Base-by-base conservation (phyloP, 1,139 yeast genomes). In the Hyphopichia burtonii region DNA sequence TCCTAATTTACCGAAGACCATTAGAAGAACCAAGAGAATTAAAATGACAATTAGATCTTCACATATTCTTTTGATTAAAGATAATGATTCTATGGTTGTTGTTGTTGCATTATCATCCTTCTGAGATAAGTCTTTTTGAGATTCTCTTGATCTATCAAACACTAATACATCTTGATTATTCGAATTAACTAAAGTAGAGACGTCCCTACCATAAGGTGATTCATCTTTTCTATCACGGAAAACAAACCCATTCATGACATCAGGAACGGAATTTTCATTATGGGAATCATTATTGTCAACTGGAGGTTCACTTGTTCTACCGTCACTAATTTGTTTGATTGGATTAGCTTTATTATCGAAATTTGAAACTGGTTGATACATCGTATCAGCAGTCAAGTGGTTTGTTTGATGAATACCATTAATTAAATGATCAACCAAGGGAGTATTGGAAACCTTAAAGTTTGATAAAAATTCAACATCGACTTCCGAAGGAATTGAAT, bases 381-480 rank as follows among this genome's bases (percentile, higher is more conserved):
- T 52, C 11, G 67, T 63, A 1, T 61, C 64, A 18, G 67, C 48
- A 10, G 59, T 51, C 30, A 72, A 56, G 18, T 58, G 59, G 56
- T 67, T 72, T 23, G 63, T 61, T 44, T 59, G 57, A 58, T 81
- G 86, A 3, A 79, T 79, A 2, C 86, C 87, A 36, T 68, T 65
- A 5, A 80, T 61, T 30, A 77, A 65, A 0, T 59, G 51, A 31
- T 67, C 74, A 19, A 61, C 63, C 8, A 23, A 11, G 15, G 50
- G 51, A 11, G 41, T 38, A 30, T 49, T 46, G 3, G 53, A 41
- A 10, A 49, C 42, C 3, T 49, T 46, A 9, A 51, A 40, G 20
- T 34, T 38, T n/a, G 41, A 38, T 18, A 38, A 34, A 17, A 38
- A 34, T 16, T 38, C 37, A 15, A 34, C 34, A 28, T 20, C 33